Evolutionary conservation across 2,329 filamentous ascomycete genomes (phyloP), one percentile per base, ranked within the genome.

Genomic region (Epichloe hybrida): DNA sequence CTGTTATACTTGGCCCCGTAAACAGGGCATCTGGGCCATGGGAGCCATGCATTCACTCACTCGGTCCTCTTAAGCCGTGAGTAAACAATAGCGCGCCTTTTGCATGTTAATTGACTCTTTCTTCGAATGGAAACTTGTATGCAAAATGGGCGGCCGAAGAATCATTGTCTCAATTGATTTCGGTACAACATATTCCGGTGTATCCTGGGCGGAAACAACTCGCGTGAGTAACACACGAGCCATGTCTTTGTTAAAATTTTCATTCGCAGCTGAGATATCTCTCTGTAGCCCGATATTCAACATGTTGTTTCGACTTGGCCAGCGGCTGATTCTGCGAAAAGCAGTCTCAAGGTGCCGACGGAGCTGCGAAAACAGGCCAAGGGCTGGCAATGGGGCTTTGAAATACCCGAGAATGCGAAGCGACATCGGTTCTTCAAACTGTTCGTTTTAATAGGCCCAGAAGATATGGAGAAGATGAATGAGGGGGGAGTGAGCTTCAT

Each of bases 151-250:
- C 50, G 58, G 60, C 40, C 58, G 68, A 56, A 72, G 67, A 58
- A 70, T 77, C 53, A 67, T 77, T 48, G 67, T 77, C 54, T 75
- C 72, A 20, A 72, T 79, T 52, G 75, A 79, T 57, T 78, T 79
- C 56, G 75, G 76, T 27, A 79, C 75, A 12, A 79, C 76, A 4
- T 79, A 73, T 58, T 76, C 74, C 13, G 75, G 74, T 34, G 66
- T 77, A n/a, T 72, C 73, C 31, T 79, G 73, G 72, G 70, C 70
- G 41, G 67, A 73, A 52, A 71, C 71, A 45, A 64, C 57, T 46
- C 61, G 61, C 38, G 66, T 66, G 63, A 61, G 65, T 31, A 23
- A n/a, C 23, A 34, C 17, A 38, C 7, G 6, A 31, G 27, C 27
- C 27, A 11, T 9, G 7, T 31, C 8, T 31, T 11, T 31, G 27